Percentiles rank a stretch among this genome's conserved stretches.
phyloP scores from a whole-genome alignment of 306 rosid genomes.

The Fragaria nilgerrensis region DNA sequence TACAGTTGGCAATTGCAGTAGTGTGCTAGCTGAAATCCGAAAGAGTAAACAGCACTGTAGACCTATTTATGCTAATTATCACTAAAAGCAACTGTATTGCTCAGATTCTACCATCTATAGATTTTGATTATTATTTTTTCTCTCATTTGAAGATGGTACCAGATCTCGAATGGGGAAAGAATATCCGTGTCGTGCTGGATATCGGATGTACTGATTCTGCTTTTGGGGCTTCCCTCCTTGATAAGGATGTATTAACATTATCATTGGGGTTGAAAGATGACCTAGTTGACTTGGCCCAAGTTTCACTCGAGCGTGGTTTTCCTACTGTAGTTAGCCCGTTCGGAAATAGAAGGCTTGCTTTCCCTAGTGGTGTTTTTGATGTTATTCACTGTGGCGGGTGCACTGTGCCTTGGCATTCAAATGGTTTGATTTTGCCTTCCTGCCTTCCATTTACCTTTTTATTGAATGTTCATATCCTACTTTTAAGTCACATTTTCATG shows the following conservation, averaged over 20 bases:
- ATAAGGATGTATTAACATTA: constrained; percentile 74
- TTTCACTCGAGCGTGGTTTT: constrained; percentile 89
- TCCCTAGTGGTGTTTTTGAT: constrained; percentile 85
- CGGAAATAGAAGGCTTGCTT: constrained; percentile 75
- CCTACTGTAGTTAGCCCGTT: constrained; percentile 73
- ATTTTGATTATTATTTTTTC: constrained; percentile 17
- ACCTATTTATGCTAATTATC: not conserved
- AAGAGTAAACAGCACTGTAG: not conserved
- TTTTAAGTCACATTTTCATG: constrained; percentile 10
- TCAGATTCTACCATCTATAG: constrained; percentile 4
- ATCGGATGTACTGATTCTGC: constrained; percentile 76
- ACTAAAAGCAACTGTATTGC: constrained; percentile 5
- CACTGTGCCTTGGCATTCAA: constrained; percentile 75
- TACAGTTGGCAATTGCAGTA: not conserved
- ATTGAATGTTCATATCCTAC: not conserved
- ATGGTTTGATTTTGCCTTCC: constrained; percentile 42
- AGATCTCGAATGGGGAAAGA: constrained; percentile 96
- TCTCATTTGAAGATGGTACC: constrained; percentile 79
- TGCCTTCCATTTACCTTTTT: not conserved
- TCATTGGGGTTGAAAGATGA: constrained; percentile 88
- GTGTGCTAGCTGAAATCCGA: constrained; percentile 5
- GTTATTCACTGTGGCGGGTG: constrained; percentile 83
- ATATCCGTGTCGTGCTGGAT: constrained; percentile 78
- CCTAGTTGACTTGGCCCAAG: constrained; percentile 84
- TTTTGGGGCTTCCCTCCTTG: constrained; percentile 68